phyloP scores from a whole-genome alignment of 2,329 filamentous ascomycete species.

The Phyllosticta citribraziliensis region DNA sequence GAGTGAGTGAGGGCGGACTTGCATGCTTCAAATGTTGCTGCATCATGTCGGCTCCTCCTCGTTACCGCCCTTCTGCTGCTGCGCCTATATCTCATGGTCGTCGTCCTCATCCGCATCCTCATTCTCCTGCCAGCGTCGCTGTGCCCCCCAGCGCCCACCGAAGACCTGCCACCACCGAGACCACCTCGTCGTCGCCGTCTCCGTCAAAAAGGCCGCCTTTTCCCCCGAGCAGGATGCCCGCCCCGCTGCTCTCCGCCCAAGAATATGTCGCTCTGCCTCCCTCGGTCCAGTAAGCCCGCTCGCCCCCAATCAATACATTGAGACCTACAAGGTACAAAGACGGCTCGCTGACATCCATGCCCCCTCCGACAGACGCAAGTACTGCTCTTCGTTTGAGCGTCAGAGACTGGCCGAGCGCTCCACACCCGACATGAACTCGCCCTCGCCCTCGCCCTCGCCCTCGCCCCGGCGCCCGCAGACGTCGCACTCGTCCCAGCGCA shows the following conservation, averaged over 20 bases:
- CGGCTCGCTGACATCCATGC: constrained; percentile 15
- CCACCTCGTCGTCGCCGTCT: background rate
- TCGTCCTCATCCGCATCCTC: background rate
- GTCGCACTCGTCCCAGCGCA: constrained; percentile 1
- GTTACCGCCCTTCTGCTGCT: constrained; percentile 1
- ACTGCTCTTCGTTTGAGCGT: constrained; percentile 64
- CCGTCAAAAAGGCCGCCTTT: background rate
- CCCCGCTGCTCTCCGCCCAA: constrained; percentile 22
- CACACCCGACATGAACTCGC: constrained; percentile 11
- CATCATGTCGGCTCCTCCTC: constrained; percentile 5
- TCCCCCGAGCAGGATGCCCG: constrained; percentile 7
- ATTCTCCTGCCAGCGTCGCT: background rate
- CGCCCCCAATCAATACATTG: background rate
- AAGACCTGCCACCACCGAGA: constrained; percentile 4
- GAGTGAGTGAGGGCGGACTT: background rate
- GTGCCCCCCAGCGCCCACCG: constrained; percentile 2
- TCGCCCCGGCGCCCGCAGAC: constrained; percentile 10
- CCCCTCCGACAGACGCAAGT: constrained; percentile 41
- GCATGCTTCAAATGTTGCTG: background rate
- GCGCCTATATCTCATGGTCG: background rate
- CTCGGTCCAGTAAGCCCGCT: constrained; percentile 31
- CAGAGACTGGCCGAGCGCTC: constrained; percentile 52
- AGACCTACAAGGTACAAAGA: too few species aligned
- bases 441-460: background rate
- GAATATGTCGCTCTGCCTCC: constrained; percentile 33